phyloP scores from a whole-genome alignment of 1,139 yeast species.

The Meyerozyma athensensis region DNA sequence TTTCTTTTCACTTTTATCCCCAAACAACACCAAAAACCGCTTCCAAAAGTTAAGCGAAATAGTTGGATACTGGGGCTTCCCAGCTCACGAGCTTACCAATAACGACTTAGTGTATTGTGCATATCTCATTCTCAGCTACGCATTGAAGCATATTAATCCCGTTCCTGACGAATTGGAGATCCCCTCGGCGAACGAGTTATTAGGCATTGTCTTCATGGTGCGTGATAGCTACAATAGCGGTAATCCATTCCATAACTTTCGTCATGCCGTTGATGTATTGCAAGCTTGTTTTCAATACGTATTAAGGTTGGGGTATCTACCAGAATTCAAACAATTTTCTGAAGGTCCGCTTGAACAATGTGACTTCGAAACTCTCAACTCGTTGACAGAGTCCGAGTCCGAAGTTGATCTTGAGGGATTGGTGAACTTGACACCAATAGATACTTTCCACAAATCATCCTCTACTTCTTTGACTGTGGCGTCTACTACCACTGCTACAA shows the following conservation, averaged over 20 bases:
- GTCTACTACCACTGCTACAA: constrained; percentile 3
- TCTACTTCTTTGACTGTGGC: background rate
- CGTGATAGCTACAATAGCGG: constrained; percentile 78
- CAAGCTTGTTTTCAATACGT: constrained; percentile 80
- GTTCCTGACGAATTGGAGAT: constrained; percentile 15
- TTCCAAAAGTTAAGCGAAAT: constrained; percentile 19
- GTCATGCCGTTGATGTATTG: constrained; percentile 93
- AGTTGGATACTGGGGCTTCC: constrained; percentile 54
- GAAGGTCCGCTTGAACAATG: constrained; percentile 18
- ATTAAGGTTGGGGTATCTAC: constrained; percentile 44
- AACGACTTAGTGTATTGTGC: constrained; percentile 68
- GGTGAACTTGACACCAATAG: background rate
- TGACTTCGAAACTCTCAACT: constrained; percentile 6
- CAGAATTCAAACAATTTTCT: constrained; percentile 34
- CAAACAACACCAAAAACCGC: constrained; percentile 17
- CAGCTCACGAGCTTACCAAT: constrained; percentile 62
- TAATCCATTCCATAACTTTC: constrained; percentile 89
- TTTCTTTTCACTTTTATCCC: constrained; percentile 28
- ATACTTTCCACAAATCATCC: background rate
- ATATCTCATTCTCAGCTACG: constrained; percentile 48
- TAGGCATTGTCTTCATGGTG: constrained; percentile 57
- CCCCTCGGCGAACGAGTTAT: constrained; percentile 40
- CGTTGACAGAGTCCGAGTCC: constrained; percentile 2
- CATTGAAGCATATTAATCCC: constrained; percentile 30
- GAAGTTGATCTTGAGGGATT: background rate